phyloP scores from a whole-genome alignment of 345 rosid genomes.

The Geranium rotundifolium region DNA sequence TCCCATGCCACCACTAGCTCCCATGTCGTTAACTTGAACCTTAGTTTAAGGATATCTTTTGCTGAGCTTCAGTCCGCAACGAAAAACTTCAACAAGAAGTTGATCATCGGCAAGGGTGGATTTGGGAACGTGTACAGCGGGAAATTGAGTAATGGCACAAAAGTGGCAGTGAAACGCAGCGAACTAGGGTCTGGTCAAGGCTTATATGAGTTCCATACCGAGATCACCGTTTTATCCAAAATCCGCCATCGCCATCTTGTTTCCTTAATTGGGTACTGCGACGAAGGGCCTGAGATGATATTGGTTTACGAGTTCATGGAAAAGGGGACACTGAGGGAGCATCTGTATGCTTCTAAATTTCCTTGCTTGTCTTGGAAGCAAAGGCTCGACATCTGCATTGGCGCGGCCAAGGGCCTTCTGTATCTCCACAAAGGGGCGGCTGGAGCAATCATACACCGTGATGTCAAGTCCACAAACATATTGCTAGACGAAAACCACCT shows the following conservation, averaged over 20 bases:
- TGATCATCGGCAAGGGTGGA: slow-evolving; percentile 35
- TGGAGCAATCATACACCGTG: slow-evolving; percentile 45
- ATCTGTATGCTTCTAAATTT: slow-evolving; percentile 22
- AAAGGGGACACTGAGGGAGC: slow-evolving; percentile 41
- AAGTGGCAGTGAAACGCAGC: slow-evolving; percentile 42
- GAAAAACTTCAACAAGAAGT: slow-evolving; percentile 22
- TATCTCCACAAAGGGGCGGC: slow-evolving; percentile 39
- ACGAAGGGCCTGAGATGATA: slow-evolving; percentile 47
- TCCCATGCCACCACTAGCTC: slow-evolving; percentile 6
- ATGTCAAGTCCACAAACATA: slow-evolving; percentile 48
- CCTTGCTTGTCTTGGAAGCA: slow-evolving; percentile 41
- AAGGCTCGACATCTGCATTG: slow-evolving; percentile 52
- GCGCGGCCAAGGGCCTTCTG: slow-evolving; percentile 40
- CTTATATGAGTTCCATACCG: slow-evolving; percentile 38
- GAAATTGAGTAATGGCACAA: slow-evolving; percentile 21
- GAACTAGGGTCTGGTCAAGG: slow-evolving; percentile 39
- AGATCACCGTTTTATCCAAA: slow-evolving; percentile 46
- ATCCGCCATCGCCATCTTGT: slow-evolving; percentile 59
- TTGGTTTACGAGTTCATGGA: slow-evolving; percentile 54
- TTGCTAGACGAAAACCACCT: slow-evolving; percentile 30
- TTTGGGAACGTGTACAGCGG: slow-evolving; percentile 38
- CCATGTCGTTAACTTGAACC: slow-evolving; percentile 18
- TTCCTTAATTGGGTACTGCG: slow-evolving; percentile 58
- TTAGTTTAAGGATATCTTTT: slow-evolving; percentile 28
- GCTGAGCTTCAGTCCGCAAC: slow-evolving; percentile 36